phyloP scores from a whole-genome alignment of 352 stramenopile genomes.

The Elongisporangium prolatum region DNA sequence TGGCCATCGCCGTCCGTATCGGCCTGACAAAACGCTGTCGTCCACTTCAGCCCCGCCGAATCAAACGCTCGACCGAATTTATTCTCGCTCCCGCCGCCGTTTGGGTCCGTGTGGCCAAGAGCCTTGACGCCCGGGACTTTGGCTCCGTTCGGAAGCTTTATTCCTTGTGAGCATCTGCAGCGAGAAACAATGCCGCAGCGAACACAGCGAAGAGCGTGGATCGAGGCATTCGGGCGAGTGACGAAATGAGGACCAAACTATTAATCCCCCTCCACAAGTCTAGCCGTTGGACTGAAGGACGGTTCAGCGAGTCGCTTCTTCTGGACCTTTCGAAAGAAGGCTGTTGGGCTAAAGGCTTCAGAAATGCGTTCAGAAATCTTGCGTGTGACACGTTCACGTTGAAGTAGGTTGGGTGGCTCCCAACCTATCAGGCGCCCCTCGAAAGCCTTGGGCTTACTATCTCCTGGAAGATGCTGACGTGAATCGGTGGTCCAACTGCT shows the following conservation, averaged over 20 bases:
- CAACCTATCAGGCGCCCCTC: not conserved
- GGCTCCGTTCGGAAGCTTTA: conserved; percentile 29
- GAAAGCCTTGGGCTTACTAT: not conserved
- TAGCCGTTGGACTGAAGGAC: not conserved
- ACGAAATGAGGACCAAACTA: not conserved
- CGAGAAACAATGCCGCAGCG: not conserved
- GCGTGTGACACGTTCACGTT: not conserved
- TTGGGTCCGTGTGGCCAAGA: conserved; percentile 26
- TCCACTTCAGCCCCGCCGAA: conserved; percentile 23
- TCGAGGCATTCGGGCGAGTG: not conserved
- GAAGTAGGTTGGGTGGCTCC: not conserved
- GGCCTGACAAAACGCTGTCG: conserved; percentile 38
- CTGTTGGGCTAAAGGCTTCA: not conserved
- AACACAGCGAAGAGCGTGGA: not conserved
- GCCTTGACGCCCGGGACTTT: conserved; percentile 23
- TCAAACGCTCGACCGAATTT: conserved; percentile 45
- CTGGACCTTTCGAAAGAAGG: not conserved
- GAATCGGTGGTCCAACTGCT: not conserved
- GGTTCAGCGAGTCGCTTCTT: not conserved
- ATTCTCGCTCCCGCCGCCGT: conserved; percentile 27
- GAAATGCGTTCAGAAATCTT: not conserved
- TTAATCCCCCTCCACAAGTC: not conserved
- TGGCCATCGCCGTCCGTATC: conserved; percentile 78
- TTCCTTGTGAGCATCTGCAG: conserved; percentile 7
- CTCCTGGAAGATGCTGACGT: not conserved